Base-by-base conservation (phyloP, 441 rosid genomes). In the Arabidopsis hybrid region DNA sequence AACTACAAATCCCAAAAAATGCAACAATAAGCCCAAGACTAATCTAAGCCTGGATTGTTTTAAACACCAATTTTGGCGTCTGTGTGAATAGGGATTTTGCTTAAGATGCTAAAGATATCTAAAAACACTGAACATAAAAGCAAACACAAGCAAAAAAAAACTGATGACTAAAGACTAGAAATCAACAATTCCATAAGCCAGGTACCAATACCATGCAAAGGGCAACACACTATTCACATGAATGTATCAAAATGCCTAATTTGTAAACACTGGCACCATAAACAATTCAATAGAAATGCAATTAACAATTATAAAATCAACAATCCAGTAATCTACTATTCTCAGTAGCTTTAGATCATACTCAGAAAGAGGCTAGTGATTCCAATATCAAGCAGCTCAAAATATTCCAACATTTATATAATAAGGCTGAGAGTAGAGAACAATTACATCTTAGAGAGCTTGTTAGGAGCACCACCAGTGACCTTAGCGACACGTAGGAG, bases 381-480 rank as follows among this genome's bases (percentile, higher is more conserved):
- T 8, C 29, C 55, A 50, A 4, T 4, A 3, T 50, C 31, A 17
- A 8, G 13, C 26, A 50, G 2, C 31, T 18, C 3, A 50, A 50
- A 18, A 50, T 50, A 50, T 0, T 16, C 2, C 53, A 17, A 50
- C 2, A 50, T 8, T 6, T 1, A 8, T 2, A 50, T 17, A 1
- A 11, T 18, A 46, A 46, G 17, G 31, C 7, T 50, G n/a, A 18
- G 32, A 18, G 31, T 17, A 18, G 32, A 18, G 31, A 50, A 50
- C 31, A 46, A 21, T 50, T 11, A 52, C 58, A 52, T 52, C 35
- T 52, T 26, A 11, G 58, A 52, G 35, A 52, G 58, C 14, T 26
- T 52, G 8, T 26, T 52, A 26, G 58, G 34, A 29, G 58, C 53
- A 49, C 53, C 29, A 16, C 53, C 53, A 49, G 53, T 49, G 53